Evolutionary conservation across 805 yeast genomes (phyloP).

Genomic region (Yarrowia osloensis): DNA sequence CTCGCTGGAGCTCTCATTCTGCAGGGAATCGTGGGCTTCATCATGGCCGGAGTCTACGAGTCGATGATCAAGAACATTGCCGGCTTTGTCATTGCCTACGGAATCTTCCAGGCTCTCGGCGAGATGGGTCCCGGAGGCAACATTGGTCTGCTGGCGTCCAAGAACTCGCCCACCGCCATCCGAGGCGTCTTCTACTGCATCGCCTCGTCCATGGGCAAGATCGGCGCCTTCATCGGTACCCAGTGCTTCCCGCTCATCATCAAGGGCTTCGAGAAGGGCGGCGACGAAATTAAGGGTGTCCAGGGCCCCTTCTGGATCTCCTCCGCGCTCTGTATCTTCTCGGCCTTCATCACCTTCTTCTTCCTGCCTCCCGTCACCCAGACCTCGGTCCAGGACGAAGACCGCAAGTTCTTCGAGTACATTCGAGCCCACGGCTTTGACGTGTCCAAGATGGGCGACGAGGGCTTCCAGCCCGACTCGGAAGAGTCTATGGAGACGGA

Average conservation of each 20-base stretch:
- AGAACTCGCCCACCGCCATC: constrained; percentile 80
- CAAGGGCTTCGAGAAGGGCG: constrained; percentile 54
- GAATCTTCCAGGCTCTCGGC: constrained; percentile 83
- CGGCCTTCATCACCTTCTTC: constrained; percentile 69
- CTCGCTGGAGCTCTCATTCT: constrained; percentile 63
- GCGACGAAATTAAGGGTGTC: constrained; percentile 53
- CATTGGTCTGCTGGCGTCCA: constrained; percentile 83
- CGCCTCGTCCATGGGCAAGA: constrained; percentile 88
- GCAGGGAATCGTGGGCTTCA: constrained; percentile 79
- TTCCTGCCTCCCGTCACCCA: constrained; percentile 81
- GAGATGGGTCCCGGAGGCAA: constrained; percentile 96
- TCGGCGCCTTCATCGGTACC: constrained; percentile 91
- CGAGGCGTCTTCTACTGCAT: constrained; percentile 90
- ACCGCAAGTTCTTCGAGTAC: constrained; percentile 66
- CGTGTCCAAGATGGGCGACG: constrained; percentile 54
- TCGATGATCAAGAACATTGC: constrained; percentile 62
- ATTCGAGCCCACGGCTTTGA: constrained; percentile 72
- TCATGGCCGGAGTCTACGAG: constrained; percentile 73
- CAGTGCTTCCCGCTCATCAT: constrained; percentile 84
- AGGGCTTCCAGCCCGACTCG: constrained; percentile 8
- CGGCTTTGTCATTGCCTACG: constrained; percentile 81
- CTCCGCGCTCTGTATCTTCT: constrained; percentile 70
- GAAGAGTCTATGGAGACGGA: constrained; percentile 5
- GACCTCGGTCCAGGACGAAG: constrained; percentile 78
- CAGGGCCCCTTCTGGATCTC: constrained; percentile 83